These are phyloP conservation scores for Trametes polyzona DNA, from an alignment of 1,284 basidiomycete genomes.

Conservation along the genomic window DNA sequence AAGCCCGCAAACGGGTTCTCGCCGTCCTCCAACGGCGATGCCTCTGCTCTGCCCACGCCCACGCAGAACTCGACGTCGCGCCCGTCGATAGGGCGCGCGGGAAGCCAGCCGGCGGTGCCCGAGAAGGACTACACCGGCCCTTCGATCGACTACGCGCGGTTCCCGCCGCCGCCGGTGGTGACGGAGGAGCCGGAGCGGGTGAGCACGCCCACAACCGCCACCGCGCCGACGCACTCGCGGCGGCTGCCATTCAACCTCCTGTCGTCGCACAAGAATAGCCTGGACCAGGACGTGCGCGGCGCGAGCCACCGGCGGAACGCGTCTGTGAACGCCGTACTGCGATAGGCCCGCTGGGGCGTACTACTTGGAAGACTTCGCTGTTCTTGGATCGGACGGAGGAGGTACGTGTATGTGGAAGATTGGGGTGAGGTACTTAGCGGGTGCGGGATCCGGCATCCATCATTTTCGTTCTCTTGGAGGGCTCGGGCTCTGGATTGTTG, in stretches of 20 bases:
- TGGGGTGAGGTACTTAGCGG: background rate
- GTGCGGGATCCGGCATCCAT: background rate
- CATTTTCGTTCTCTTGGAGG: slow-evolving; percentile 1
- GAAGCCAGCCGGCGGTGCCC: slow-evolving; percentile 34
- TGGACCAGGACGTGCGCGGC: slow-evolving; percentile 46
- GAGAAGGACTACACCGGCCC: slow-evolving; percentile 63
- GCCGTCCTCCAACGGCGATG: slow-evolving; percentile 36
- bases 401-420: background rate
- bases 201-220: slow-evolving; percentile 47
- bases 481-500: background rate
- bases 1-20: slow-evolving; percentile 40
- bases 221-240: slow-evolving; percentile 52
- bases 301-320: slow-evolving; percentile 60
- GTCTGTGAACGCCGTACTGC: slow-evolving; percentile 60
- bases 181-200: slow-evolving; percentile 32
- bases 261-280: slow-evolving; percentile 42
- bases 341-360: slow-evolving; percentile 14
- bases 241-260: slow-evolving; percentile 70
- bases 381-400: background rate
- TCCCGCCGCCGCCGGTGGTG: slow-evolving; percentile 62
- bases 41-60: slow-evolving; percentile 29
- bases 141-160: slow-evolving; percentile 68
- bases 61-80: slow-evolving; percentile 31
- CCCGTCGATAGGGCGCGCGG: slow-evolving; percentile 25
- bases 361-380: background rate